phyloP scores from a whole-genome alignment of 441 rosid genomes.

The Gossypium gossypioides region DNA sequence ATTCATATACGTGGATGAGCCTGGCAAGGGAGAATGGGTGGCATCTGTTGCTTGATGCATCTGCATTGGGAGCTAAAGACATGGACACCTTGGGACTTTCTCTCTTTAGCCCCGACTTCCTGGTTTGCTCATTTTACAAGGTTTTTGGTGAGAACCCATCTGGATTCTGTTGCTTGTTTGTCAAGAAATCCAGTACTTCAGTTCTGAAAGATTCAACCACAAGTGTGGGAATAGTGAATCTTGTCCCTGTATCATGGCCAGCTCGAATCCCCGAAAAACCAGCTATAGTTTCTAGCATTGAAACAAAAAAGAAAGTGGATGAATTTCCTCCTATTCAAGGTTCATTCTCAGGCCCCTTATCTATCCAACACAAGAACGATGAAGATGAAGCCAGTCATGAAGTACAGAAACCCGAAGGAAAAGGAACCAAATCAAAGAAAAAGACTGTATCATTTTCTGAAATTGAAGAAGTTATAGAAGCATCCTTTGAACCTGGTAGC shows the following conservation, averaged over 20 bases:
- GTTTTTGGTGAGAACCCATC: slow-evolving; percentile 68
- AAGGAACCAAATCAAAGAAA: slow-evolving; percentile 8
- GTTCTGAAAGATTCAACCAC: slow-evolving; percentile 36
- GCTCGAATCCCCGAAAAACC: slow-evolving; percentile 11
- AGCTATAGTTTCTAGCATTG: neutral
- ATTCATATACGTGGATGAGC: slow-evolving; percentile 78
- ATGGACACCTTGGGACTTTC: slow-evolving; percentile 84
- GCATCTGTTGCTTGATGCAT: slow-evolving; percentile 78
- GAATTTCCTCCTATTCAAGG: slow-evolving; percentile 9
- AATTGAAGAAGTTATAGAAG: slow-evolving; percentile 20
- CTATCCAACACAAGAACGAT: slow-evolving; percentile 7
- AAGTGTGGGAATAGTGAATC: slow-evolving; percentile 30
- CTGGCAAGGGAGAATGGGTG: slow-evolving; percentile 69
- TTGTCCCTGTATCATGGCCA: slow-evolving; percentile 24
- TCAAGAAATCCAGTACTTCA: slow-evolving; percentile 50
- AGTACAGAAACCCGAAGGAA: slow-evolving; percentile 8
- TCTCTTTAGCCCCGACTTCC: slow-evolving; percentile 64
- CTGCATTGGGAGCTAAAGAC: slow-evolving; percentile 63
- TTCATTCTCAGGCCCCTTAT: slow-evolving; percentile 23
- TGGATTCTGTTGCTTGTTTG: slow-evolving; percentile 69
- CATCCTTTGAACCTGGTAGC: slow-evolving; percentile 5
- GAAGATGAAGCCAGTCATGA: slow-evolving; percentile 17
- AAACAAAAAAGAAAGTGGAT: slow-evolving; percentile 9
- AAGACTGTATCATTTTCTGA: slow-evolving; percentile 28
- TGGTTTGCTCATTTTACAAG: slow-evolving; percentile 65